These are phyloP conservation scores for Pichia thaimueangensis DNA, from an alignment of 805 yeast genomes.

Conservation along the genomic window DNA sequence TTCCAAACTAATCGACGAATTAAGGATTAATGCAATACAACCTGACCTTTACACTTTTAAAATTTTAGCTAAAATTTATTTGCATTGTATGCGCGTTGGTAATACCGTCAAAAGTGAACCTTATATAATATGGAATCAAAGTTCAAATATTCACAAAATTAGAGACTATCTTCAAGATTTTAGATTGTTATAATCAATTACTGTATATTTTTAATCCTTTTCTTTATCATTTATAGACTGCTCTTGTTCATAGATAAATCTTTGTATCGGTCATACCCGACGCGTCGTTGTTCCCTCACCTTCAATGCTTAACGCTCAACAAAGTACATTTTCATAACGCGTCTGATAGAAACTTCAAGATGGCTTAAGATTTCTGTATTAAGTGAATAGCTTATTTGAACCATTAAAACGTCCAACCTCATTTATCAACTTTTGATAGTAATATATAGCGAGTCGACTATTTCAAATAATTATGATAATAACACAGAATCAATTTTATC, in stretches of 20 bases:
- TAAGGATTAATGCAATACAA: conserved; percentile 26
- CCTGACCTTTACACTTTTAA: conserved; percentile 26
- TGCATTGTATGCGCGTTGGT: conserved; percentile 25
- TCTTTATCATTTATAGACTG: too few relatives aligned
- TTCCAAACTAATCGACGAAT: conserved; percentile 23
- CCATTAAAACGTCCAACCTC: too few relatives aligned
- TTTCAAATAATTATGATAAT: conserved; percentile 60
- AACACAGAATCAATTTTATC: conserved; percentile 59
- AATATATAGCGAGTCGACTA: not conserved
- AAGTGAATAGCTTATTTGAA: too few relatives aligned
- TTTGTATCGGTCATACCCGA: too few relatives aligned
- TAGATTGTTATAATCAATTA: conserved; percentile 12
- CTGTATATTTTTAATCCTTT: too few relatives aligned
- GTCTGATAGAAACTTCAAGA: too few relatives aligned
- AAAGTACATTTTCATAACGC: too few relatives aligned
- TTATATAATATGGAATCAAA: conserved; percentile 26
- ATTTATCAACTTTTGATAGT: too few relatives aligned
- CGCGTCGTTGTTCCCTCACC: too few relatives aligned
- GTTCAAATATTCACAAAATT: conserved; percentile 22
- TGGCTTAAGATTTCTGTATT: too few relatives aligned
- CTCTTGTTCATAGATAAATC: too few relatives aligned
- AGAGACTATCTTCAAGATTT: conserved; percentile 17
- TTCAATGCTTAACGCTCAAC: too few relatives aligned
- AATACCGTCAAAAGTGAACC: conserved; percentile 20
- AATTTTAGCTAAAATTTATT: conserved; percentile 22